Percentiles rank a stretch among this genome's conserved stretches.
These are phyloP conservation scores for Mortierella sp. DNA, from an alignment of 371 early-diverging fungal genomes.

Conservation along the genomic window DNA sequence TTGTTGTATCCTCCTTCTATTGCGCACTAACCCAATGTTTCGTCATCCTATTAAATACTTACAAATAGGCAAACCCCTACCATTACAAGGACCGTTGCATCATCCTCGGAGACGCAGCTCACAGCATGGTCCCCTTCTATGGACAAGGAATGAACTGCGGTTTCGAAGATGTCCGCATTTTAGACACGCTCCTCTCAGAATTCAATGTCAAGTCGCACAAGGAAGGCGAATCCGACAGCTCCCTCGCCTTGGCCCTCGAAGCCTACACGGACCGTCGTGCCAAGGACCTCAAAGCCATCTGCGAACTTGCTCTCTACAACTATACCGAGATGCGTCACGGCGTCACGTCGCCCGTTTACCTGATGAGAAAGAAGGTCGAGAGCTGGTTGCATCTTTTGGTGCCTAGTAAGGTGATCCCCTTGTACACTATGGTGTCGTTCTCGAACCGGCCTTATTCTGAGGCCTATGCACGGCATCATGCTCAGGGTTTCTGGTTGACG, in stretches of 20 bases:
- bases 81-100: constrained; percentile 82
- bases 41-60: no score
- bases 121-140: constrained; percentile 98
- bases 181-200: constrained; percentile 77
- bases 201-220: constrained; percentile 61
- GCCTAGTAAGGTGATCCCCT: constrained; percentile 84
- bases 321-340: constrained; percentile 94
- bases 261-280: constrained; percentile 82
- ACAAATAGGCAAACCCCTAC: constrained; percentile 83
- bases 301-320: constrained; percentile 95
- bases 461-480: constrained; percentile 72
- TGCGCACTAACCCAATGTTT: no score
- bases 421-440: constrained; percentile 98
- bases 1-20: neutral
- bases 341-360: constrained; percentile 80
- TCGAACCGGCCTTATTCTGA: constrained; percentile 88
- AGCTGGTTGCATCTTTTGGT: constrained; percentile 76
- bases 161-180: constrained; percentile 91
- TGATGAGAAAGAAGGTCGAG: constrained; percentile 86
- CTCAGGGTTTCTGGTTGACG: constrained; percentile 70
- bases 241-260: constrained; percentile 72
- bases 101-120: constrained; percentile 96
- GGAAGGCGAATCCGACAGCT: constrained; percentile 39
- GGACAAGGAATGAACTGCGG: constrained; percentile 99
- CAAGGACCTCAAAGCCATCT: constrained; percentile 91